Base-by-base conservation (phyloP, 2,329 filamentous ascomycete species). In the Alternaria burnsii region DNA sequence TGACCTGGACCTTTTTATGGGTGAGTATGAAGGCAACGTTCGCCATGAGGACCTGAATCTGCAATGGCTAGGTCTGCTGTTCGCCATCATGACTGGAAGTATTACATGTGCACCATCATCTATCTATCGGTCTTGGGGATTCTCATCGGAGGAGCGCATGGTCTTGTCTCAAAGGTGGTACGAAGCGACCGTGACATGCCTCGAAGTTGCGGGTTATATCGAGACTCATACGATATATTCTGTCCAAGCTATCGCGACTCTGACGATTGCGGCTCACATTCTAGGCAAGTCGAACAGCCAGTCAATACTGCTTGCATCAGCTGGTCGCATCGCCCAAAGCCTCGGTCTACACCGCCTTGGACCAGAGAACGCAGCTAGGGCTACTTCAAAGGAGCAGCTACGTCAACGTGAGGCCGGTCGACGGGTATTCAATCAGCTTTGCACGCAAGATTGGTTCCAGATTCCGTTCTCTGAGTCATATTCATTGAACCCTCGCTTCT, bases 181-280 rank as follows among this genome's bases (percentile, higher is more conserved):
- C 59, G 78, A 80, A 42, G 81, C 81, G 3, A 75, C 76, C 3
- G 69, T 82, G 4, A 75, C 76, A 2, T 82, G 81, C 62, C 71
- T 84, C 5, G 80, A 82, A 44, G 69, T 76, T 9, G 81, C 76
- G 5, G 74, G 80, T 40, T 84, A 81, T 55, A 82, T 79, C 57
- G 81, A 52, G 41, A 47, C 26, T 11, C 66, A 71, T 61, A 80
- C 79, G 12, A 74, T 83, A 2, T 77, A 80, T 46, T 78, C 80
- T 0, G 76, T 82, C 3, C 77, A 83, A 68, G 78, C 81, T 9
- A 81, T 84, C 36, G 73, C 80, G 2, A 81, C 78, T 1, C 68
- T 82, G 24, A 83, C 82, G 5, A 81, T 83, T 20, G 77, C 79
- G 7, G 82, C 81, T 3, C 82, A 84, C 58, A 70, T 80, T n/a